A percentile compares a stretch with the other conserved stretches of the same genome.
phyloP scores from a whole-genome alignment of 2,329 filamentous ascomycete species.

The Hypomyces perniciosus region DNA sequence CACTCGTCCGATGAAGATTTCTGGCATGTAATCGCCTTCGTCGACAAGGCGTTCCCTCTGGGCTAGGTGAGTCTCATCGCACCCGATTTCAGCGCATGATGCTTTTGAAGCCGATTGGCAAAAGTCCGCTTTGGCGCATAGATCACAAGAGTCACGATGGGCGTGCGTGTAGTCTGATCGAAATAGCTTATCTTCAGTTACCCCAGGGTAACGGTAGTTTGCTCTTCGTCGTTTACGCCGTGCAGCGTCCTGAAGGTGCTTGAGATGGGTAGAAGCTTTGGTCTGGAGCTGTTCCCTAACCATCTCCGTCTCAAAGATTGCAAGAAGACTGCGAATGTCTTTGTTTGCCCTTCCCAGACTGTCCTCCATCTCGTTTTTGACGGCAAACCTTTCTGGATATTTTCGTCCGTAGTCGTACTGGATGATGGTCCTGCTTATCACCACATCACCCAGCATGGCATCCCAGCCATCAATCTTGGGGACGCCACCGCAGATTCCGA shows the following conservation, averaged over 20 bases:
- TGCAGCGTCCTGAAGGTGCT: constrained; percentile 15
- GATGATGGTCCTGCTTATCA: constrained; percentile 25
- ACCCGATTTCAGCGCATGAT: constrained; percentile 24
- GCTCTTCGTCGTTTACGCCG: constrained; percentile 1
- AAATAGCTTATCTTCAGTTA: constrained; percentile 23
- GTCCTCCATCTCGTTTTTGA: constrained; percentile 22
- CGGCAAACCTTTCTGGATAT: constrained; percentile 19
- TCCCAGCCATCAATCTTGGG: constrained; percentile 15
- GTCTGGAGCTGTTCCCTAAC: constrained; percentile 12
- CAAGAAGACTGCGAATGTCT: constrained; percentile 25
- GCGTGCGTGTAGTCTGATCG: constrained; percentile 22
- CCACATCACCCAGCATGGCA: constrained; percentile 28
- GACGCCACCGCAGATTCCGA: constrained; percentile 37
- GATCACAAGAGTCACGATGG: constrained; percentile 16
- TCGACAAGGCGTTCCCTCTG: not conserved
- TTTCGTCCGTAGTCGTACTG: constrained; percentile 24
- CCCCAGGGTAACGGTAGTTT: constrained; percentile 22
- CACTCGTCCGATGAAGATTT: constrained; percentile 32
- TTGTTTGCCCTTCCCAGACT: constrained; percentile 21
- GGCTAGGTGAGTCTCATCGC: constrained; percentile 17
- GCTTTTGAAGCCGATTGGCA: constrained; percentile 19
- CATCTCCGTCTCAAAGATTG: constrained; percentile 15
- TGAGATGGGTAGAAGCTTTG: constrained; percentile 10
- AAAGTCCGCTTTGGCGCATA: constrained; percentile 9
- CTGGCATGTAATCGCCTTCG: constrained; percentile 18